A percentile compares a stretch with the other conserved stretches of the same genome.
These are phyloP conservation scores for Trichoderma semiorbis DNA, from an alignment of 2,329 filamentous ascomycete genomes.

Conservation along the genomic window DNA sequence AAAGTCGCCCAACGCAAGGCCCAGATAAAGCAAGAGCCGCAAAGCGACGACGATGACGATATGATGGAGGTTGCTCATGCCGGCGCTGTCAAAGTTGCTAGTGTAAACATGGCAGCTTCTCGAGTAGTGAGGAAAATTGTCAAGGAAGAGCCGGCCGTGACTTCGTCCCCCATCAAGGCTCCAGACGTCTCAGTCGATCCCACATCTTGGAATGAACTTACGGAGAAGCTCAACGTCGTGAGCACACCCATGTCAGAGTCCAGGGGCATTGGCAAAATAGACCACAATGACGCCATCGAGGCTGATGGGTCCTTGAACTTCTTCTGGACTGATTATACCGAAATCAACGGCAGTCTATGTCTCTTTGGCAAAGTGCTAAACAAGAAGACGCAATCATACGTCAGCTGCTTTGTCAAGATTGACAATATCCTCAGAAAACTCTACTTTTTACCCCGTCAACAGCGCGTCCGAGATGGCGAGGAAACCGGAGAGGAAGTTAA, in stretches of 20 bases:
- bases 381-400: slow-evolving; percentile 72
- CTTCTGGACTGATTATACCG: slow-evolving; percentile 97
- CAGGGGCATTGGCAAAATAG: slow-evolving; percentile 72
- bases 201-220: slow-evolving; percentile 83
- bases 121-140: slow-evolving; percentile 68
- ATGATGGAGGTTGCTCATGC: slow-evolving; percentile 84
- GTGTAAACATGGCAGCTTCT: slow-evolving; percentile 80
- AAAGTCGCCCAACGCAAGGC: slow-evolving; percentile 73
- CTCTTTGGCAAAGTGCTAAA: slow-evolving; percentile 95
- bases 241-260: slow-evolving; percentile 66
- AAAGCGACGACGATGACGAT: slow-evolving; percentile 73
- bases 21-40: slow-evolving; percentile 46
- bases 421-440: slow-evolving; percentile 92
- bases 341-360: slow-evolving; percentile 86
- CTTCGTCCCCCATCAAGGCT: slow-evolving; percentile 69
- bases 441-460: slow-evolving; percentile 82
- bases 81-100: slow-evolving; percentile 63
- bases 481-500: slow-evolving; percentile 74
- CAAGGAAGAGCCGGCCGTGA: slow-evolving; percentile 64
- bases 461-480: slow-evolving; percentile 52
- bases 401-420: slow-evolving; percentile 93
- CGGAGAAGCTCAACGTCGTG: slow-evolving; percentile 79
- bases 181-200: slow-evolving; percentile 65
- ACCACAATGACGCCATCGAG: slow-evolving; percentile 82
- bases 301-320: slow-evolving; percentile 87